A percentile compares a stretch with the other conserved stretches of the same genome.
Evolutionary conservation across 805 yeast species (phyloP).

Genomic region (Starmerella etchellsii): DNA sequence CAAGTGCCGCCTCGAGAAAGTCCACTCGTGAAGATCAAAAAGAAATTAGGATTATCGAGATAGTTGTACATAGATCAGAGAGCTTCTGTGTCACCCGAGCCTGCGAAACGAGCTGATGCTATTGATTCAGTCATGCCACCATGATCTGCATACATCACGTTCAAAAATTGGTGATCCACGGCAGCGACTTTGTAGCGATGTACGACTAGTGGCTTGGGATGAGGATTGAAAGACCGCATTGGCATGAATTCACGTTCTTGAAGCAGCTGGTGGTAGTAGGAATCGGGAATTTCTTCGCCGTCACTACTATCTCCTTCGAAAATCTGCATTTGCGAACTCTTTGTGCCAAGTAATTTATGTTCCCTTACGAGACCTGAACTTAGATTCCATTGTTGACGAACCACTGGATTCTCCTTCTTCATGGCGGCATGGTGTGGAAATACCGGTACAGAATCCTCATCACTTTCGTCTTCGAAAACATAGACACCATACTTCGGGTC

Average conservation of each 20-base stretch:
- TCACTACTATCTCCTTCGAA: background rate
- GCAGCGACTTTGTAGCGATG: background rate
- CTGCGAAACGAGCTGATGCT: background rate
- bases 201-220: background rate
- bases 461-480: background rate
- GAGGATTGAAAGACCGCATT: background rate
- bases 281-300: too few relatives aligned
- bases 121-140: conserved; percentile 5
- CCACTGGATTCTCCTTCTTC: too few relatives aligned
- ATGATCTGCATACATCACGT: conserved; percentile 5
- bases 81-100: background rate
- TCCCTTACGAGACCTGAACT: too few relatives aligned
- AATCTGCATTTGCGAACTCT: too few relatives aligned
- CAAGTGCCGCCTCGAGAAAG: conserved; percentile 4
- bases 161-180: background rate
- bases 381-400: too few relatives aligned
- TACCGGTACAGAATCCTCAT: background rate
- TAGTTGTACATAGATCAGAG: background rate
- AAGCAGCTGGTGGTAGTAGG: background rate
- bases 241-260: background rate
- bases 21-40: background rate
- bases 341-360: too few relatives aligned
- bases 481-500: background rate
- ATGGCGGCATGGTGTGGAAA: background rate
- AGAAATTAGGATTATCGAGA: background rate